These are phyloP conservation scores for Boechera divaricarpa DNA, from an alignment of 345 rosid genomes.

Conservation along the genomic window DNA sequence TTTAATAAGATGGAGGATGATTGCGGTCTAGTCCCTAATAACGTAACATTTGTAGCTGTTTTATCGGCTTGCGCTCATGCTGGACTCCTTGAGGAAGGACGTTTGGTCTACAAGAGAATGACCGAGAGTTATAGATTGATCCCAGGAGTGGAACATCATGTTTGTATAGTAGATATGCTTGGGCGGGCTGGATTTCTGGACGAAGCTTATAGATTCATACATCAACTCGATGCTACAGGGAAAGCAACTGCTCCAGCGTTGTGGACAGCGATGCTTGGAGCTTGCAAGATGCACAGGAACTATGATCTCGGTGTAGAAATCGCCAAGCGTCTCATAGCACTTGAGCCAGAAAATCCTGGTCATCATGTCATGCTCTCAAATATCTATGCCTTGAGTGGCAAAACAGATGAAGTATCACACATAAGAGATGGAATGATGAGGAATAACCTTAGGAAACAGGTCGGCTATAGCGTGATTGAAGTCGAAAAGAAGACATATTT, in stretches of 20 bases:
- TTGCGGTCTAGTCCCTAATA: constrained; percentile 57
- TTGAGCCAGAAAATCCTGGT: constrained; percentile 87
- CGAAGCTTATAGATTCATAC: constrained; percentile 66
- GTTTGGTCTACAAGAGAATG: constrained; percentile 59
- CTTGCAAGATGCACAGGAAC: constrained; percentile 91
- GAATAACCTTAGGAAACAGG: constrained; percentile 68
- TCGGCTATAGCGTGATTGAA: constrained; percentile 75
- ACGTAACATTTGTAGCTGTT: constrained; percentile 74
- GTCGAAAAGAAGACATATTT: constrained; percentile 56
- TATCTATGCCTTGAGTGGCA: constrained; percentile 78
- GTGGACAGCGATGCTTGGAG: constrained; percentile 95
- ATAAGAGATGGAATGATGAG: constrained; percentile 70
- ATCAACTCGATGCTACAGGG: constrained; percentile 48
- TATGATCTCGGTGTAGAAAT: constrained; percentile 72
- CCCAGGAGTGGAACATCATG: constrained; percentile 79
- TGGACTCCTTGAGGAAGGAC: constrained; percentile 71
- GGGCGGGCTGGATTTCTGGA: constrained; percentile 77
- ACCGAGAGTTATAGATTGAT: constrained; percentile 48
- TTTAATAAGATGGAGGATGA: constrained; percentile 56
- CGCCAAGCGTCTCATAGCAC: constrained; percentile 69
- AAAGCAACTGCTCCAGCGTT: constrained; percentile 65
- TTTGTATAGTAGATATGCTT: constrained; percentile 86
- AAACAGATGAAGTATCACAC: constrained; percentile 65
- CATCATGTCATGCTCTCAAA: constrained; percentile 90
- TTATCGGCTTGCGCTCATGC: constrained; percentile 87